These are phyloP conservation scores for Gyrodon lividus DNA, from an alignment of 768 basidiomycete genomes.

Conservation along the genomic window DNA sequence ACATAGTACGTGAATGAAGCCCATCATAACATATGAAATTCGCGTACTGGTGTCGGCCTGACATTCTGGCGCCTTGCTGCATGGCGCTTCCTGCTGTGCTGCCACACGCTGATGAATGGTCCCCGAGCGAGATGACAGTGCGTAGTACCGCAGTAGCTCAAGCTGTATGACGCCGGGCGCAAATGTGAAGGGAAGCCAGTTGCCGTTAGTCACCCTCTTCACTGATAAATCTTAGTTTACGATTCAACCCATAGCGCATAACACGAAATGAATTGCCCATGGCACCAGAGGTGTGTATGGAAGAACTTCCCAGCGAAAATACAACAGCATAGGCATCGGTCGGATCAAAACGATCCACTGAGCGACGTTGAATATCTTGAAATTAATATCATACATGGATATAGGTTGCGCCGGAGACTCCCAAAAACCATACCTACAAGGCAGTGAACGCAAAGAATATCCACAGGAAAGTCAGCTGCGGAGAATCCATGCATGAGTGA, in stretches of 20 bases:
- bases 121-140: neutral
- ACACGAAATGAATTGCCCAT: neutral
- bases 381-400: conserved; percentile 10
- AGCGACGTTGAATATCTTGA: neutral
- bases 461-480: neutral
- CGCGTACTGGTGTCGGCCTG: neutral
- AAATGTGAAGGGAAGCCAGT: neutral
- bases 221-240: neutral
- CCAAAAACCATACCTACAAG: conserved; percentile 8
- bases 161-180: neutral
- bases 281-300: conserved; percentile 2
- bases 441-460: conserved; percentile 8
- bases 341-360: conserved; percentile 21
- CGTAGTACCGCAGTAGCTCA: neutral
- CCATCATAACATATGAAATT: neutral
- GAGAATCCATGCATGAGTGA: conserved; percentile 7
- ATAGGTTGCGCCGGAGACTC: conserved; percentile 14
- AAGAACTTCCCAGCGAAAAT: neutral
- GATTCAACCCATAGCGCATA: neutral
- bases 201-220: neutral
- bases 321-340: conserved; percentile 4
- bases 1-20: neutral
- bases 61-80: neutral
- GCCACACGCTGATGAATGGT: neutral
- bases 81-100: neutral